Percentiles rank a stretch among this genome's conserved stretches.
These are phyloP conservation scores for Sporisorium scitamineum DNA, from an alignment of 1,284 basidiomycete species.

Conservation along the genomic window DNA sequence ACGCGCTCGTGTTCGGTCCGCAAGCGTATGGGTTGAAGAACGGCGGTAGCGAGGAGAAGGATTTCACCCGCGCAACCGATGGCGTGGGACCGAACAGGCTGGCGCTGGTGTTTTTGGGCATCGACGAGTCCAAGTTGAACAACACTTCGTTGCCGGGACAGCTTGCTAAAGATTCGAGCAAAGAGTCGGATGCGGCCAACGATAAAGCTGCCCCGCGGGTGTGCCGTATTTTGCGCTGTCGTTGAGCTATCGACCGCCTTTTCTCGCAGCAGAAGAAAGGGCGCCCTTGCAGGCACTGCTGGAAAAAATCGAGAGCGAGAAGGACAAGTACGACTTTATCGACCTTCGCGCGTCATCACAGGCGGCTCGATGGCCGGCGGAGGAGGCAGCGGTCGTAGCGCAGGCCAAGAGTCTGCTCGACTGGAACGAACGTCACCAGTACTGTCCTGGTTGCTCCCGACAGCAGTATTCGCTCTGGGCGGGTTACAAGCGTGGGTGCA, in stretches of 20 bases:
- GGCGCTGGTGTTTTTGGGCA: constrained; percentile 62
- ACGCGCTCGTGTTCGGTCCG: constrained; percentile 55
- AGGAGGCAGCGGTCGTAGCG: constrained; percentile 61
- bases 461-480: constrained; percentile 89
- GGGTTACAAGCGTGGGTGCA: constrained; percentile 91
- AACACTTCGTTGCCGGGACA: constrained; percentile 43
- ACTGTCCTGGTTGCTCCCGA: constrained; percentile 88
- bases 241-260: constrained; percentile 50
- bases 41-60: constrained; percentile 16
- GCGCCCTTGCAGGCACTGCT: constrained; percentile 41
- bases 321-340: constrained; percentile 55
- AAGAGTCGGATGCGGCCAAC: constrained; percentile 12
- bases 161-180: constrained; percentile 21
- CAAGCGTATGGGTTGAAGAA: constrained; percentile 47
- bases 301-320: constrained; percentile 18
- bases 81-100: constrained; percentile 50
- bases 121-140: constrained; percentile 46
- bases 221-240: constrained; percentile 65
- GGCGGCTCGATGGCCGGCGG: constrained; percentile 42
- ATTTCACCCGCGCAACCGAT: constrained; percentile 50
- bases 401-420: constrained; percentile 62
- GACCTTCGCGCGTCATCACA: constrained; percentile 58
- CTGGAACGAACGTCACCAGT: constrained; percentile 73
- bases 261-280: background rate
- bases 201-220: constrained; percentile 45